phyloP scores from a whole-genome alignment of 495 filamentous ascomycete genomes.

The Xylaria scruposa region DNA sequence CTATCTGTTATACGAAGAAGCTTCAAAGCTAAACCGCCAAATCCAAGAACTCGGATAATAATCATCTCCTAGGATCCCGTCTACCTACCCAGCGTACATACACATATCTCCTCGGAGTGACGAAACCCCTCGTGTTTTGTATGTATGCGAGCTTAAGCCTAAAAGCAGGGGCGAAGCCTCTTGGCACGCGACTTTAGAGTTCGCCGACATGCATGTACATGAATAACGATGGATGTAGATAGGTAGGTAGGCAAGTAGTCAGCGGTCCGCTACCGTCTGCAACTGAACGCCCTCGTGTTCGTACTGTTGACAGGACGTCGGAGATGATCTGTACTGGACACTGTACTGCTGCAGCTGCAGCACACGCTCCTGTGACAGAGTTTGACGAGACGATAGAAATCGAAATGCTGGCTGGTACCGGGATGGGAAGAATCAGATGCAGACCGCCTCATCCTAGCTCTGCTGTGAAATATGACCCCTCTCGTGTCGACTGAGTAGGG shows the following conservation, averaged over 20 bases:
- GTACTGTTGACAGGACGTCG: neutral
- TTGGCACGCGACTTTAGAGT: slow-evolving; percentile 7
- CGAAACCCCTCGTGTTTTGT: slow-evolving; percentile 2
- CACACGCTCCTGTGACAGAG: neutral
- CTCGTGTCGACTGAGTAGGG: neutral
- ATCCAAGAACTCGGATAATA: too few relatives aligned
- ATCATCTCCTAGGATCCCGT: too few relatives aligned
- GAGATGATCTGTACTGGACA: neutral
- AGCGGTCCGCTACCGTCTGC: slow-evolving; percentile 7
- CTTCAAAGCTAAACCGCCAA: neutral
- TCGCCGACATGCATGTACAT: neutral
- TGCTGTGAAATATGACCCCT: neutral
- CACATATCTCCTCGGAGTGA: too few relatives aligned
- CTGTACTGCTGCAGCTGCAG: neutral
- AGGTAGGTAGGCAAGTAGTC: neutral
- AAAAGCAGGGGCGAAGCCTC: neutral
- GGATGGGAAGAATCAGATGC: neutral
- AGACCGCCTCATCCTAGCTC: neutral
- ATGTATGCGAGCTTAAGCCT: neutral
- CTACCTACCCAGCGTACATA: too few relatives aligned
- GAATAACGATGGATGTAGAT: neutral
- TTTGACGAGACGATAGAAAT: neutral
- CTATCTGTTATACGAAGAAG: neutral
- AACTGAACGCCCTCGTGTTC: neutral
- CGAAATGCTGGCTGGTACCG: too few relatives aligned